Evolutionary conservation across 2,329 filamentous ascomycete genomes (phyloP).

Genomic region (Aspergillus hiratsukae): DNA sequence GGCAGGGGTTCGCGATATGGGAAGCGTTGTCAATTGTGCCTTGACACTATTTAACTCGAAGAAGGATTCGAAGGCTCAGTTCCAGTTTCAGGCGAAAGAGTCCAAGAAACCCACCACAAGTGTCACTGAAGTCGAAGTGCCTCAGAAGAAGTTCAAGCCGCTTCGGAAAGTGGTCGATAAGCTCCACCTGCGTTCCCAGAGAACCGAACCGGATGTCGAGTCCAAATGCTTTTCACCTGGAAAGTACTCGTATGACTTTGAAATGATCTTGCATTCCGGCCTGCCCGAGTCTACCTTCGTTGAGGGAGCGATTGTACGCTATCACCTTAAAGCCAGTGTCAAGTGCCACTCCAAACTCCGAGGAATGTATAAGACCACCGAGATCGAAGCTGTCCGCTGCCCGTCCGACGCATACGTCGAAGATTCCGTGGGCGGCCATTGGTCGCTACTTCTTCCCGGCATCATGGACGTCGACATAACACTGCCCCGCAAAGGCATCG

Average conservation of each 20-base stretch:
- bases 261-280: slow-evolving; percentile 11
- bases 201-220: background rate
- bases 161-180: background rate
- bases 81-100: background rate
- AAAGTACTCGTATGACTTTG: slow-evolving; percentile 10
- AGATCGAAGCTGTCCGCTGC: slow-evolving; percentile 9
- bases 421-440: slow-evolving; percentile 7
- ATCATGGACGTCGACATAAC: slow-evolving; percentile 8
- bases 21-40: background rate
- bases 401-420: slow-evolving; percentile 11
- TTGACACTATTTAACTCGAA: background rate
- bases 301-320: slow-evolving; percentile 8
- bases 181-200: background rate
- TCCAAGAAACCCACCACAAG: background rate
- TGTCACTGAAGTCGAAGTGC: background rate
- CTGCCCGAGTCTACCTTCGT: slow-evolving; percentile 11
- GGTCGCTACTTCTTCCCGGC: slow-evolving; percentile 2
- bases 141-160: background rate
- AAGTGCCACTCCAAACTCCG: slow-evolving; percentile 3
- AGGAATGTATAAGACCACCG: background rate
- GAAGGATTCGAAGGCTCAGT: background rate
- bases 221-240: slow-evolving; percentile 5
- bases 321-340: slow-evolving; percentile 9
- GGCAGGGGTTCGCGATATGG: slow-evolving; percentile 8
- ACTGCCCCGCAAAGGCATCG: slow-evolving; percentile 7